Base-by-base conservation (phyloP, 2,329 filamentous ascomycete species). In the Zasmidium angulare region DNA sequence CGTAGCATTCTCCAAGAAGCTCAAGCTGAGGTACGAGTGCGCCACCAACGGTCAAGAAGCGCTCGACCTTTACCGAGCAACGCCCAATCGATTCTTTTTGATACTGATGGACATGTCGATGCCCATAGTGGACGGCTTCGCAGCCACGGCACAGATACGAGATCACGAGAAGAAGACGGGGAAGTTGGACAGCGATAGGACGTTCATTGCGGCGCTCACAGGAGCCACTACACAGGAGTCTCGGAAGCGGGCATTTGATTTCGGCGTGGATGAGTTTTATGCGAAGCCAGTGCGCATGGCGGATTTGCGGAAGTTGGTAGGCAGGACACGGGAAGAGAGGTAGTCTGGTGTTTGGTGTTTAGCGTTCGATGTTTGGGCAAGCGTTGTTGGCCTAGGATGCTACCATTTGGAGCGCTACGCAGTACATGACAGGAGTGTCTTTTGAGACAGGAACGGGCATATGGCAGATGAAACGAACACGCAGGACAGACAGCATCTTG, bases 31-130 rank as follows among this genome's bases (percentile, higher is more conserved):
- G 2, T 63, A 64, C 53, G 49, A 52, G 1, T 56, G 46, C 23
- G 64, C 63, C 2, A 36, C 22, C n/a, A 56, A 66, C 43, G 64
- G 64, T 21, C 46, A 49, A 9, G 55, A 64, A 21, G 64, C 64
- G 10, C 29, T 64, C 17, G 53, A 64, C 29, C 40, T 46, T 20
- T 66, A 54, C 49, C 60, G 23, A 10, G 50, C 24, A 17, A 31
- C 48, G 9, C 57, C 59, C 2, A 1, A 3, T 12, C 17, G 20
- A 3, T 61, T 46, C 46, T 63, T 61, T 46, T 48, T 62, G 21
- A 22, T 62, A 14, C 29, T 66, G n/a, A 82, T 82, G 79, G 79
- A 69, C 49, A 64, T 69, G 2, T 56, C 40, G 23, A 69, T 69
- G 67, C 66, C 66, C n/a, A 20, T 66, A 17, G 65, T 67, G 64